Percentiles rank a stretch among this genome's conserved stretches.
Evolutionary conservation across 1,284 basidiomycete species (phyloP).

Genomic region (Mycosarcoma mackinlayi): DNA sequence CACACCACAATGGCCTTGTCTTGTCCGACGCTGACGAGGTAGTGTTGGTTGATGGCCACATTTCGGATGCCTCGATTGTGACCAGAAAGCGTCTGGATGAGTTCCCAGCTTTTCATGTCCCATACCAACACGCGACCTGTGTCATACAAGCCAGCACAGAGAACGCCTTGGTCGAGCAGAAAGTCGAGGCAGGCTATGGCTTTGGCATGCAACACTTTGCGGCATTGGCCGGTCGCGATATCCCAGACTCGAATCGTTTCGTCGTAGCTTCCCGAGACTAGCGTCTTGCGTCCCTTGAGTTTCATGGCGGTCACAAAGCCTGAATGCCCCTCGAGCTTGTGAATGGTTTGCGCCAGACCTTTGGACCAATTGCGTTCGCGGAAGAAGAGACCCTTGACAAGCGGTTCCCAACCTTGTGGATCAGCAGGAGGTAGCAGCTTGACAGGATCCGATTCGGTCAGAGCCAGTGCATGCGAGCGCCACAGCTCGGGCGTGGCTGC

Average conservation of each 20-base stretch:
- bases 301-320: slow-evolving; percentile 88
- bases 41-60: slow-evolving; percentile 84
- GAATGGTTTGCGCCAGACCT: slow-evolving; percentile 77
- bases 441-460: slow-evolving; percentile 80
- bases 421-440: slow-evolving; percentile 36
- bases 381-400: slow-evolving; percentile 84
- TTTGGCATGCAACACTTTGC: slow-evolving; percentile 82
- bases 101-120: slow-evolving; percentile 48
- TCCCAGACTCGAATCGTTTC: slow-evolving; percentile 71
- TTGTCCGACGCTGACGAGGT: slow-evolving; percentile 87
- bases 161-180: slow-evolving; percentile 83
- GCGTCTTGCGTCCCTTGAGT: slow-evolving; percentile 73
- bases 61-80: slow-evolving; percentile 76
- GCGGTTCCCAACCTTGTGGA: slow-evolving; percentile 71
- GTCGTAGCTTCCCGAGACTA: slow-evolving; percentile 89
- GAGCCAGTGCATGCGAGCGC: slow-evolving; percentile 78
- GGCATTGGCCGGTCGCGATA: slow-evolving; percentile 77
- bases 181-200: slow-evolving; percentile 91
- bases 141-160: slow-evolving; percentile 91
- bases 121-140: slow-evolving; percentile 73
- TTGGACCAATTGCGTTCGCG: slow-evolving; percentile 83
- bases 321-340: slow-evolving; percentile 83
- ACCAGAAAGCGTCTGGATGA: slow-evolving; percentile 78
- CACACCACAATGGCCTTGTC: slow-evolving; percentile 90
- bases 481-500: slow-evolving; percentile 80